phyloP scores from a whole-genome alignment of 352 stramenopile genomes.

The Elongisporangium prolatum region DNA sequence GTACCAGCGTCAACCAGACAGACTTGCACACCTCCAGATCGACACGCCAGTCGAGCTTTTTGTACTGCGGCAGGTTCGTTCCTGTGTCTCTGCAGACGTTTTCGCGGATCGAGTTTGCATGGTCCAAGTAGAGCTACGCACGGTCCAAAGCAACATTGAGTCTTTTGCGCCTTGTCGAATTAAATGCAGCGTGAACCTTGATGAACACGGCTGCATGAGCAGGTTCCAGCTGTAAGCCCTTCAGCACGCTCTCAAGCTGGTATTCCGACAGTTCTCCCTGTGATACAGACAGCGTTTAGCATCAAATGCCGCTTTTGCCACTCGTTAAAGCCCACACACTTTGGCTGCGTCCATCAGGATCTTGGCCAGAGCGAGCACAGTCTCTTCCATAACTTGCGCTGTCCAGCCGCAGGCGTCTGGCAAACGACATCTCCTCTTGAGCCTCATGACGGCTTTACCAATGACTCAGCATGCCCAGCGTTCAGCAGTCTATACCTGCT shows the following conservation, averaged over 20 bases:
- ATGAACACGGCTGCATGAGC: conserved; percentile 39
- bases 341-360: conserved; percentile 71
- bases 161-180: background rate
- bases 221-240: conserved; percentile 34
- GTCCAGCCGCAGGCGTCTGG: conserved; percentile 59
- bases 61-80: conserved; percentile 48
- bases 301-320: background rate
- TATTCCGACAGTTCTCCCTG: conserved; percentile 39
- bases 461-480: background rate
- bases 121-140: conserved; percentile 39
- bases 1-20: background rate
- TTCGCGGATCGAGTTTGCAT: conserved; percentile 46
- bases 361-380: conserved; percentile 60
- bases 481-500: conserved; percentile 27
- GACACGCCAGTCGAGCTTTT: conserved; percentile 72
- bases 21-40: conserved; percentile 54
- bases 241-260: conserved; percentile 37
- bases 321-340: conserved; percentile 15
- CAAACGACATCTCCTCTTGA: background rate
- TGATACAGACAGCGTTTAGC: background rate
- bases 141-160: background rate
- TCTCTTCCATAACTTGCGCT: conserved; percentile 40
- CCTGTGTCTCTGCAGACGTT: conserved; percentile 35
- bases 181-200: conserved; percentile 20
- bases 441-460: background rate